Evolutionary conservation across 2,329 filamentous ascomycete genomes (phyloP).

Genomic region (Dryadomyces quercivorus): DNA sequence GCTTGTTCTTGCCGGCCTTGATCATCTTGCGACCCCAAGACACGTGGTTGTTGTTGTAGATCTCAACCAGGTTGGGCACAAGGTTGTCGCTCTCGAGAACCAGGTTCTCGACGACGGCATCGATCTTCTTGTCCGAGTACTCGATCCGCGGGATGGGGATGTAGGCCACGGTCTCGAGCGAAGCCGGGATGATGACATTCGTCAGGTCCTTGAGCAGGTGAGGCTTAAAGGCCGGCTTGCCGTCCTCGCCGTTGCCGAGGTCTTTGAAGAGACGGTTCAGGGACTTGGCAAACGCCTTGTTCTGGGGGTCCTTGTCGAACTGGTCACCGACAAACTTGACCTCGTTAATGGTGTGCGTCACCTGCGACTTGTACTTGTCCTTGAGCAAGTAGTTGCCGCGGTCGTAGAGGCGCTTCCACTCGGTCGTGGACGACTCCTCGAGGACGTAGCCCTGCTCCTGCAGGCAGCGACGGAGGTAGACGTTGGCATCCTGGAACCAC

Average conservation of each 20-base stretch:
- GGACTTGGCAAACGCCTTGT: constrained; percentile 65
- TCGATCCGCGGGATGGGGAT: constrained; percentile 91
- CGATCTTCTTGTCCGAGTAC: constrained; percentile 71
- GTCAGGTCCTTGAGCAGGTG: constrained; percentile 82
- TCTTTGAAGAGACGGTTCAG: constrained; percentile 76
- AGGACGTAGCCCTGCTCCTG: constrained; percentile 87
- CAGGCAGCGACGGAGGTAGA: constrained; percentile 70
- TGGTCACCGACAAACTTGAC: constrained; percentile 80
- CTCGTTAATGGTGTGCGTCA: constrained; percentile 77
- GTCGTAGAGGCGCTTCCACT: constrained; percentile 81
- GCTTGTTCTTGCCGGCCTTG: constrained; percentile 72
- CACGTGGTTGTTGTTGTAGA: constrained; percentile 88
- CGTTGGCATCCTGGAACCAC: constrained; percentile 76
- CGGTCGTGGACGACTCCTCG: constrained; percentile 62
- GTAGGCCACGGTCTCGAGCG: constrained; percentile 79
- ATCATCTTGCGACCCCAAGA: constrained; percentile 87
- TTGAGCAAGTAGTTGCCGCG: constrained; percentile 76
- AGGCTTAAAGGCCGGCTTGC: constrained; percentile 82
- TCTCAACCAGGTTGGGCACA: constrained; percentile 81
- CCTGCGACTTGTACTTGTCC: constrained; percentile 77
- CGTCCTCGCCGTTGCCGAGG: constrained; percentile 75
- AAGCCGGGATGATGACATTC: constrained; percentile 70
- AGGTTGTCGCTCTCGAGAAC: constrained; percentile 95
- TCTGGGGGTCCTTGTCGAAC: constrained; percentile 79
- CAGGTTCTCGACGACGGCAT: constrained; percentile 86